Evolutionary conservation across 805 yeast genomes (phyloP), one percentile per base, ranked within the genome.

Genomic region (Cephaloascus fragrans): DNA sequence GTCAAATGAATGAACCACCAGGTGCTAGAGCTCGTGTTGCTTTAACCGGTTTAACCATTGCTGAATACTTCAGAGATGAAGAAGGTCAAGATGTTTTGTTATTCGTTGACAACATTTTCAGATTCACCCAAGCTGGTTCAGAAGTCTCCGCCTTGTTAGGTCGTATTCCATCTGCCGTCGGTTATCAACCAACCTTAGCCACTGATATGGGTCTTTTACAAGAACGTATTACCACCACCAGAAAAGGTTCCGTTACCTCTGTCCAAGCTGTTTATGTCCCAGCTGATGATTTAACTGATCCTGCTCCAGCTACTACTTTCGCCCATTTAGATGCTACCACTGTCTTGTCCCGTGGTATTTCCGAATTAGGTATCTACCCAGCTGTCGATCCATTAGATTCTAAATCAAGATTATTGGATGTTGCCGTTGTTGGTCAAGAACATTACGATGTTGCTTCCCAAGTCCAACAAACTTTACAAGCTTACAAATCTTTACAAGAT

Each of bases 11-110:
- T 81, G 98, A 90, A 81, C 98, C 98, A 64, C 98, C 98, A 57
- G 98, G 98, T 76, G 98, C 98, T 61, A 89, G 98, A 83, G 97
- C 98, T 61, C 90, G 98, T 81, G 97, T 93, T 68, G 98, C 98
- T 59, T 77, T 90, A 69, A 93, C 98, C 57, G 98, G 98, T 83
- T 82, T 90, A 71, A 90, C 98, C 73, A 88, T 90, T 69, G 98
- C 98, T 60, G 98, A 90, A 79, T 90, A 93, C 80, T 90, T 90
- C 93, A 93, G 98, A 88, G 98, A 90, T 72, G 97, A 86, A 74
- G 98, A 90, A 78, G 98, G 98, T 73, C 97, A 93, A 80, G 98
- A 93, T 83, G 98, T 90, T 73, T 80, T 90, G 81, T 81, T 90
- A 69, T 90, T 93, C 80, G 85, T 90, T 65, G 98, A 90, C 79